Conservation (phyloP, 2,329 filamentous ascomycete species). For the Corynespora cassiicola region DNA sequence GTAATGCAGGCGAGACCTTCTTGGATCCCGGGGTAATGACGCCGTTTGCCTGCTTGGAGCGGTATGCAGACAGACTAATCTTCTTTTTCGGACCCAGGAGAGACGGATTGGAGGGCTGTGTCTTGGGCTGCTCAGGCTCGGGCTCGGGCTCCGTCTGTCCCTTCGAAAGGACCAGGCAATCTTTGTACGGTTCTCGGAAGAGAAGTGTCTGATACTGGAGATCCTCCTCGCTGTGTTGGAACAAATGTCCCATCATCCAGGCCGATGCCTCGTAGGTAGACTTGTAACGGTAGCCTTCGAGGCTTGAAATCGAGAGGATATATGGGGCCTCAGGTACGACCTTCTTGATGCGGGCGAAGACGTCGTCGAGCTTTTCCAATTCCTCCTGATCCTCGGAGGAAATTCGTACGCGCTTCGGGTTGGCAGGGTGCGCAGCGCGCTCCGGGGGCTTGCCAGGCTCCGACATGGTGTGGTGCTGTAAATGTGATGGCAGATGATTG, state of each 20-base stretch:
- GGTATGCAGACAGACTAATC: slow-evolving; percentile 67
- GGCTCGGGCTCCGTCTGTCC: slow-evolving; percentile 60
- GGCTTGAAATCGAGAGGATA: slow-evolving; percentile 55
- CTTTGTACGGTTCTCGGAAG: slow-evolving; percentile 61
- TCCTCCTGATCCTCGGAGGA: slow-evolving; percentile 42
- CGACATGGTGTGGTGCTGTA: slow-evolving; percentile 33
- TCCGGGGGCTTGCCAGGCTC: slow-evolving; percentile 30
- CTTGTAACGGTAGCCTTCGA: slow-evolving; percentile 51
- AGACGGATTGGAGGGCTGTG: slow-evolving; percentile 45
- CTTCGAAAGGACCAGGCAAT: slow-evolving; percentile 55
- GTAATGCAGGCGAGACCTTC: slow-evolving; percentile 33
- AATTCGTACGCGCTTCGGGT: slow-evolving; percentile 33
- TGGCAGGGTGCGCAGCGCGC: slow-evolving; percentile 29
- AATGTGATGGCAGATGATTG: not conserved
- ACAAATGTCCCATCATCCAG: slow-evolving; percentile 59
- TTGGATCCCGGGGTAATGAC: slow-evolving; percentile 36
- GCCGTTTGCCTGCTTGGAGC: slow-evolving; percentile 57
- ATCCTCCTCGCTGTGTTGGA: slow-evolving; percentile 61
- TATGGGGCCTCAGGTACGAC: slow-evolving; percentile 53
- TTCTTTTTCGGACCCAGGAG: slow-evolving; percentile 62
- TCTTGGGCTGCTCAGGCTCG: slow-evolving; percentile 47
- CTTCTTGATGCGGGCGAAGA: slow-evolving; percentile 52
- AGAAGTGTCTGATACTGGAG: slow-evolving; percentile 69
- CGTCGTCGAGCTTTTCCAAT: slow-evolving; percentile 47
- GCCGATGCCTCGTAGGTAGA: slow-evolving; percentile 48